A percentile compares a stretch with the other conserved stretches of the same genome.
These are phyloP conservation scores for Megacollybia marginata DNA, from an alignment of 768 basidiomycete species.

Conservation along the genomic window DNA sequence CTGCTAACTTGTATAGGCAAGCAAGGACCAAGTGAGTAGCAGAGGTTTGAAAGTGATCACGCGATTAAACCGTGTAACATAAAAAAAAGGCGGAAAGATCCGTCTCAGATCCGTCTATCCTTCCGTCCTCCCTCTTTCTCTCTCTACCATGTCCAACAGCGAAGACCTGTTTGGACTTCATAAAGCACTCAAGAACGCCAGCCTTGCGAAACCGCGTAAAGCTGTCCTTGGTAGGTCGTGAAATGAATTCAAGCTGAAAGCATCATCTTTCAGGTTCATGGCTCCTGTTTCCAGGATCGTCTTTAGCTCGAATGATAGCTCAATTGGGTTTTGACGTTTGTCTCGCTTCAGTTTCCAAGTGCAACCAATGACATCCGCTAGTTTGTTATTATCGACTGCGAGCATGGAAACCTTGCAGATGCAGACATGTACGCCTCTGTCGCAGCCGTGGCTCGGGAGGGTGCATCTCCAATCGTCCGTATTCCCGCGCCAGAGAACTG, in stretches of 20 bases:
- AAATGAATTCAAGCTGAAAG: neutral
- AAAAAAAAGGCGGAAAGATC: no score
- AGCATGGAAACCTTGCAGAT: constrained; percentile 36
- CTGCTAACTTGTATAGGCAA: no score
- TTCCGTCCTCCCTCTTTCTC: neutral
- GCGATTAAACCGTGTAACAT: no score
- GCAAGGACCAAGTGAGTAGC: no score
- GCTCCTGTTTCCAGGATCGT: constrained; percentile 35
- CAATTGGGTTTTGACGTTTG: constrained; percentile 25
- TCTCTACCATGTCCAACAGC: neutral
- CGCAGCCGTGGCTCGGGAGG: constrained; percentile 31
- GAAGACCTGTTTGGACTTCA: constrained; percentile 5
- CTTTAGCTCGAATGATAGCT: constrained; percentile 31
- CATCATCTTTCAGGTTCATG: constrained; percentile 25
- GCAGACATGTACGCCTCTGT: constrained; percentile 34
- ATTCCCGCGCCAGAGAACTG: constrained; percentile 39
- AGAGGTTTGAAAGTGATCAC: no score
- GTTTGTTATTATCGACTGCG: constrained; percentile 42
- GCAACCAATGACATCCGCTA: constrained; percentile 7
- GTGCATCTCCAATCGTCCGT: constrained; percentile 33
- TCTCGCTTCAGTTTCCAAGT: neutral
- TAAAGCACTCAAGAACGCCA: constrained; percentile 5
- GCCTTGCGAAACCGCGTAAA: constrained; percentile 1
- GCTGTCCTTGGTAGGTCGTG: constrained; percentile 7
- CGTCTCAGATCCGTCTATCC: no score